Conservation (phyloP, 1,284 basidiomycete species). For the Puccinia novopanici region DNA sequence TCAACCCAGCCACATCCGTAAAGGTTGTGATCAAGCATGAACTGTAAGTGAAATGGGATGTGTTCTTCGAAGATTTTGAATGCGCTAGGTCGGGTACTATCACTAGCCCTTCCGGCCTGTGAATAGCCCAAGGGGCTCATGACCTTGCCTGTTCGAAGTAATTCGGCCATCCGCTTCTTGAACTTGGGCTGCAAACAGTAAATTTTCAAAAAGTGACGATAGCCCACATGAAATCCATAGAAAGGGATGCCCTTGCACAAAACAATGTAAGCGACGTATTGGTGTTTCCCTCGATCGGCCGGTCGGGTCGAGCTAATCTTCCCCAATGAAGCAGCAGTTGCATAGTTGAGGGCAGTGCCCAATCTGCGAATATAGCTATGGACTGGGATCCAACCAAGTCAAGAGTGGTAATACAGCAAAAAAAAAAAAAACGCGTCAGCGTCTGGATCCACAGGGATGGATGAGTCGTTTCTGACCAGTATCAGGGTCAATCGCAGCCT, state of each 20-base stretch:
- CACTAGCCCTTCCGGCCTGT: neutral
- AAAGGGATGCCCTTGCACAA: conserved; percentile 93
- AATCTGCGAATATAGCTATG: conserved; percentile 70
- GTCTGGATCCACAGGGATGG: conserved; percentile 37
- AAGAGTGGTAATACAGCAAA: conserved; percentile 59
- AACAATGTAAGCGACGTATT: conserved; percentile 65
- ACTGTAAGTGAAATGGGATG: conserved; percentile 83
- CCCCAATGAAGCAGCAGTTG: conserved; percentile 69
- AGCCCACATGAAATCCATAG: conserved; percentile 87
- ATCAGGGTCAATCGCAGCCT: conserved; percentile 61
- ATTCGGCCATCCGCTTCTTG: conserved; percentile 70
- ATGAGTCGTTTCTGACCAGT: conserved; percentile 56
- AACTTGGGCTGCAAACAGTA: conserved; percentile 72
- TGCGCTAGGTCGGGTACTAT: conserved; percentile 57
- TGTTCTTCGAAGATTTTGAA: conserved; percentile 76
- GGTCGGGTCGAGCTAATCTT: conserved; percentile 62
- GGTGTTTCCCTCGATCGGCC: conserved; percentile 50
- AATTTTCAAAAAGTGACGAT: conserved; percentile 87
- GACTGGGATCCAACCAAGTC: conserved; percentile 71
- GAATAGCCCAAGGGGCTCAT: conserved; percentile 60
- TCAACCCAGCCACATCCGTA: conserved; percentile 92
- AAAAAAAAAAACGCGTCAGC: conserved; percentile 9
- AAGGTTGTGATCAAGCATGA: conserved; percentile 91
- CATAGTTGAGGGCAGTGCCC: conserved; percentile 73
- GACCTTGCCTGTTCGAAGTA: conserved; percentile 76